These are phyloP conservation scores for Nepenthes gracilis DNA, from an alignment of 148 eudicot species.

Conservation along the genomic window DNA sequence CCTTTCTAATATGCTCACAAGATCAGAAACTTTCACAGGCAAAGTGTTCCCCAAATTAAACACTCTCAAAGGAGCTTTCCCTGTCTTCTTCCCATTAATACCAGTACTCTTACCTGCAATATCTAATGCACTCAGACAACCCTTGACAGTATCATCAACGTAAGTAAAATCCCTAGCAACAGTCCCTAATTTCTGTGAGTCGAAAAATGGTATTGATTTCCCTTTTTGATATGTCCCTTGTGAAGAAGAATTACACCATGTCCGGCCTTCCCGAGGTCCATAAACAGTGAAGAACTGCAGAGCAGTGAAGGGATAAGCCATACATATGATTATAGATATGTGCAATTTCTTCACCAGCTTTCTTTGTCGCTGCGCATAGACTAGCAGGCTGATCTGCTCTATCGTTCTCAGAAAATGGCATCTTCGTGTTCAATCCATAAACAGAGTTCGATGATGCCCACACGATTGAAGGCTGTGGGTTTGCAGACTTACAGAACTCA, in stretches of 20 bases:
- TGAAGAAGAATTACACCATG: constrained; percentile 8
- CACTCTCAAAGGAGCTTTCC: constrained; percentile 11
- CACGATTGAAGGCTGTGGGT: constrained; percentile 12
- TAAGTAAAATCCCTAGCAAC: constrained; percentile 15
- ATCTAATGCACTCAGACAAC: constrained; percentile 12
- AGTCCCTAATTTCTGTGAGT: constrained; percentile 8
- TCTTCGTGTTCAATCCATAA: constrained; percentile 11
- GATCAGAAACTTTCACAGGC: constrained; percentile 10
- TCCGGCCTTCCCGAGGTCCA: constrained; percentile 15
- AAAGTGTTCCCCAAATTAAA: neutral
- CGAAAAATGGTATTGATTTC: constrained; percentile 10
- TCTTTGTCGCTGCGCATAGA: constrained; percentile 13
- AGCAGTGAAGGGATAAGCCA: constrained; percentile 7
- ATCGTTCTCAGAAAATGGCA: constrained; percentile 10
- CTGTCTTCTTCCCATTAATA: constrained; percentile 8
- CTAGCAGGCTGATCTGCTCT: constrained; percentile 16
- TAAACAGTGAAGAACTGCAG: constrained; percentile 13
- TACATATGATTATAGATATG: constrained; percentile 1
- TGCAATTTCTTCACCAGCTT: too few species aligned
- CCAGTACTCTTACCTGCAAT: constrained; percentile 14
- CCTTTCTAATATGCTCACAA: constrained; percentile 10
- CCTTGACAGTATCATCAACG: constrained; percentile 15
- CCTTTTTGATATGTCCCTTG: constrained; percentile 1
- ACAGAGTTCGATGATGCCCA: constrained; percentile 14
- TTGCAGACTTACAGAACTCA: constrained; percentile 11